These are phyloP conservation scores for Groenewaldozyma auringiensis DNA, from an alignment of 1,139 yeast genomes.

Conservation along the genomic window DNA sequence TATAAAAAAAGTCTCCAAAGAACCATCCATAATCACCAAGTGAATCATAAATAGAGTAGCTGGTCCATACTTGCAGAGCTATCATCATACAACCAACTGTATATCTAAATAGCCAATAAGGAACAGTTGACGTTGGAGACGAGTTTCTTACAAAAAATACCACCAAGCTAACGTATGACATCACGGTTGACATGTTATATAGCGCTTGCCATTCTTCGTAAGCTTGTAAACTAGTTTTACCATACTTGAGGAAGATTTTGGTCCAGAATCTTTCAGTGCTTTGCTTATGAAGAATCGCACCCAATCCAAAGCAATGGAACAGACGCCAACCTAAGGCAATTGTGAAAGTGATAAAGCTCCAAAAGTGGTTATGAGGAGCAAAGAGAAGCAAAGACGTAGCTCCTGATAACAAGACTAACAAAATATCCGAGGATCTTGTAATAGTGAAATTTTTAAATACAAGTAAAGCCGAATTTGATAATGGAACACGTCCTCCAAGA, in stretches of 20 bases:
- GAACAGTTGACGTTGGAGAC: constrained; percentile 26
- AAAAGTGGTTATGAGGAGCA: constrained; percentile 29
- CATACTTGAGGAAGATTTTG: constrained; percentile 56
- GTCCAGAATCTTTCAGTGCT: constrained; percentile 60
- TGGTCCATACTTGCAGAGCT: constrained; percentile 63
- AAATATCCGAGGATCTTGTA: constrained; percentile 58
- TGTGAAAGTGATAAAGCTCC: constrained; percentile 36
- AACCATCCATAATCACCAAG: constrained; percentile 88
- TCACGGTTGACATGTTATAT: constrained; percentile 45
- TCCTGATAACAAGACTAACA: constrained; percentile 43
- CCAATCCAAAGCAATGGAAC: constrained; percentile 47
- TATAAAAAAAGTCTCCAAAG: constrained; percentile 78
- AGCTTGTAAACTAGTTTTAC: constrained; percentile 60
- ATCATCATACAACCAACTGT: constrained; percentile 51
- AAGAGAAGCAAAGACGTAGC: constrained; percentile 43
- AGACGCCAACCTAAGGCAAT: constrained; percentile 47
- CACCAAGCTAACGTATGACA: constrained; percentile 37
- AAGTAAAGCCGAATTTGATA: constrained; percentile 43
- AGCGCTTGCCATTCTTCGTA: constrained; percentile 71
- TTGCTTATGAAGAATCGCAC: constrained; percentile 51
- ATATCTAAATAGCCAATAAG: constrained; percentile 45
- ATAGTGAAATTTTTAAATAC: constrained; percentile 54
- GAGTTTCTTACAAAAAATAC: constrained; percentile 33
- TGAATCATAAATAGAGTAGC: constrained; percentile 60
- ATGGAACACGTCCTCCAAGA: constrained; percentile 10